Evolutionary conservation across 805 yeast species (phyloP), one percentile per base, ranked within the genome.

Genomic region (Cyberlindnera mrakii): DNA sequence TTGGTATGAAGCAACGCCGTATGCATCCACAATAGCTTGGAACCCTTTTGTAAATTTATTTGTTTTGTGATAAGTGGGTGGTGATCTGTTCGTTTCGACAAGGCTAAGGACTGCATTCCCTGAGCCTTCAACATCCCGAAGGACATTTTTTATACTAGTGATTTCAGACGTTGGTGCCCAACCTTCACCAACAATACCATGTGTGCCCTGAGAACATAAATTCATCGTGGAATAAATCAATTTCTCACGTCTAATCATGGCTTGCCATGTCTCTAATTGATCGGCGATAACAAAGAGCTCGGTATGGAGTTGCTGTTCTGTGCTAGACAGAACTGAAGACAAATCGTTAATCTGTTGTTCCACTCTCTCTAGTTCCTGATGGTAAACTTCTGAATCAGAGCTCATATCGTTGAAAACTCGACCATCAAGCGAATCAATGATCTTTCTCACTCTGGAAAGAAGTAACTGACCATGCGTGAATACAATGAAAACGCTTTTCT

Each of bases 21-120:
- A 93, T 3, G 97, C 93, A 63, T 93, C 99, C 59, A 88, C 86
- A 68, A 93, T 89, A 38, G 79, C 71, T 70, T 93, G 99, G 72
- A 88, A 93, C 0, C 96, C 96, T 30, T 72, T 77, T 0, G 98
- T 90, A 63, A 93, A 89, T 66, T 91, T 91, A 67, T 91, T 93
- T n/a, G 95, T 86, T 59, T 85, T 80, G 66, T 89, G 96, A 63
- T 71, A 89, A 1, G 99, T 93, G 39, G 99, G 99, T 3, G 99
- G 99, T 6, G 85, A 77, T 64, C 80, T 82, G 43, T 82, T 81
- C 10, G 98, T 90, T 42, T 78, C 73, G 42, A 93, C 75, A 27
- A 75, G 66, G 42, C 70, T 71, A 18, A 78, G 57, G 13, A 78
- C 74, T 1, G 80, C 49, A 14, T 54, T 43, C 13, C 55, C 47